Evolutionary conservation across 225 moss, liverwort and hornwort species (phyloP).

Genomic region (Rhytidiadelphus loreus): DNA sequence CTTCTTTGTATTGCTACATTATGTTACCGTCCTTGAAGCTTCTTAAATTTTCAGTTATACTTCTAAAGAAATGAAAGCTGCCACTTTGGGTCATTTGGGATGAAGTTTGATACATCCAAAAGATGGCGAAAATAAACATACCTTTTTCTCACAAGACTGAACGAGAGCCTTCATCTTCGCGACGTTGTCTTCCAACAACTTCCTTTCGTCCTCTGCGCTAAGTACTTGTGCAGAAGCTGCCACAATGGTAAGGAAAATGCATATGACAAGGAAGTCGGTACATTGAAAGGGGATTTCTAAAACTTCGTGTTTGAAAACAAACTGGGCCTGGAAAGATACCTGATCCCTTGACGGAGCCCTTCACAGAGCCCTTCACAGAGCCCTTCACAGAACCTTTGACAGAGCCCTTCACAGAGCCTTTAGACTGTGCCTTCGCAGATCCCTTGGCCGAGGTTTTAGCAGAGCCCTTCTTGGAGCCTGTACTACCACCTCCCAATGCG

Average conservation of each 20-base stretch:
- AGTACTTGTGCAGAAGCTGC: conserved; percentile 6
- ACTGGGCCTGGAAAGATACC: not conserved
- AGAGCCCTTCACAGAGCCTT: not conserved
- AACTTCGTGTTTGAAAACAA: not conserved
- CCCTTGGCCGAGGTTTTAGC: not conserved
- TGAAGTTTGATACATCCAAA: not conserved
- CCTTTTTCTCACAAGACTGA: conserved; percentile 42
- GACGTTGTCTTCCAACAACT: conserved; percentile 35
- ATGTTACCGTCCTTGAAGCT: not conserved
- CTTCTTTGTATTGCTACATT: not conserved
- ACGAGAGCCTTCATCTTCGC: conserved; percentile 15
- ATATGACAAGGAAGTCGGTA: not conserved
- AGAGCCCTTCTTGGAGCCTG: conserved; percentile 4
- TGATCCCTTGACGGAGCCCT: conserved; percentile 1
- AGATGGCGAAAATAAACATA: not conserved
- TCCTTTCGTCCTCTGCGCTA: conserved; percentile 35
- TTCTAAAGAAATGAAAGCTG: not conserved
- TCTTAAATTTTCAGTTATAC: not conserved
- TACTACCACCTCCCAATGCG: not conserved
- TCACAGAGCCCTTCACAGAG: not conserved
- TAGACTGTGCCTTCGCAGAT: not conserved
- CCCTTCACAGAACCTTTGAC: not conserved
- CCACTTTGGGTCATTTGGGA: not conserved
- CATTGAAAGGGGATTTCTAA: not conserved
- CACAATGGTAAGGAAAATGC: not conserved